Evolutionary conservation across 2,329 filamentous ascomycete species (phyloP), one percentile per base, ranked within the genome.

Genomic region (Macrophomina phaseolina): DNA sequence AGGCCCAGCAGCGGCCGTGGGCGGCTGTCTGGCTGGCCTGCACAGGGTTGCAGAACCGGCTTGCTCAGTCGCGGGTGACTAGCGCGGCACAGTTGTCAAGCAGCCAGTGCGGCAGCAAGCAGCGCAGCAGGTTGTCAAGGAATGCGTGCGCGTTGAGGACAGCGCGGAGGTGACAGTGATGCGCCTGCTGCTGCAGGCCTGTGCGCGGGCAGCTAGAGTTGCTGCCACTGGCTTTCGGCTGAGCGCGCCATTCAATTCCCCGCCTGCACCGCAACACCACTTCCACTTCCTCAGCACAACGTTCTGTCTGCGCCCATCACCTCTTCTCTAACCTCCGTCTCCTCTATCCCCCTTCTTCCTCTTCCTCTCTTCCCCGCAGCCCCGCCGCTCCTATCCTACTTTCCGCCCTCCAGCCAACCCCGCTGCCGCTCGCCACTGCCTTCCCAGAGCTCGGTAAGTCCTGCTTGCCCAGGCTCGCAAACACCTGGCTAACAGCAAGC

Each of bases 341-440:
- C 51, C 38, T 40, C 52, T 18, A 60, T 48, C 51, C 60, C 66
- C 60, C 60, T 30, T 52, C 52, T 30, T 45, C 58, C 38, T 48
- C 67, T 49, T 23, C 67, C 46, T 28, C 48, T 51, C 32, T 46
- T 40, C 40, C 30, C 51, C 56, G 16, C 52, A 16, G 52, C 16
- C 11, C 8, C 52, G 5, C 36, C 34, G 46, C 55, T 34, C 32
- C 46, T 32, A 36, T 48, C 52, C 55, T 61, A 48, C 38, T 30
- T 53, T 49, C 38, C 49, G 56, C 65, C 45, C 52, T 38, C 65
- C 36, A 28, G 11, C n/a, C n/a, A 28, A 48, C 63, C 56, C 65
- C 65, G 64, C 64, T 53, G 58, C 65, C 64, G 45, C 32, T 45
- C 58, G 64, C 64, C 53, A 66, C 65, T 67, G 48, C 65, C 65